Base-by-base conservation (phyloP, 2,329 filamentous ascomycete species). In the Blastomyces parvus region DNA sequence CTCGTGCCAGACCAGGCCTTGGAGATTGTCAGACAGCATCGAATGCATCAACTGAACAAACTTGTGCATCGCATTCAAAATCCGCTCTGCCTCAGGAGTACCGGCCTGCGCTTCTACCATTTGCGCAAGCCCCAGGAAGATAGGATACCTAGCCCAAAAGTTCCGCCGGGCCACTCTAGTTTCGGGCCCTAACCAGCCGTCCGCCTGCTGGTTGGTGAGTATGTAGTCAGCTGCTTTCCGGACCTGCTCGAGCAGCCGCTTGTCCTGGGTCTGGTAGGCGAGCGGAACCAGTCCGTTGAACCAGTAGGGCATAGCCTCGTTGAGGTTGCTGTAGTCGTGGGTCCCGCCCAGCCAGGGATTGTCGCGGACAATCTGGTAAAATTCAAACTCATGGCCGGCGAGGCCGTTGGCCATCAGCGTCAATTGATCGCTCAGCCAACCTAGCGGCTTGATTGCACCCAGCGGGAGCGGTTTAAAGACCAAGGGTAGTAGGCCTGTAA, bases 101-200 rank as follows among this genome's bases (percentile, higher is more conserved):
- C 69, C 70, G 22, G 68, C 66, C 50, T 84, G 79, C 2, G 80
- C 82, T 65, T 84, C 80, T 67, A 80, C 79, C 66, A 73, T 66
- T 64, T 74, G 74, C 14, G 75, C 80, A 63, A 84, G 67, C 1
- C 81, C 83, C 11, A 84, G 73, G 59, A 82, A 76, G 13, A 84
- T 72, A 17, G 81, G 78, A 66, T 78, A 81, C 17, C 82, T 73
- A 5, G 77, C 83, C 83, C 83, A 85, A 53, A 85, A 75, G 46
- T 81, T 79, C 60, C 82, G 72, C 22, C 73, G 75, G 7, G 74
- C 68, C 2, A 74, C 67, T 0, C 71, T 76, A 0, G 66, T 77
- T 71, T 85, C 83, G 0, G 81, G 81, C 0, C 83, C 83, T 22
- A 86, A 70, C 84, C 84, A 86, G 8, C 84, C 84, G 73, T 86